These are phyloP conservation scores for Annulohypoxylon stygium DNA, from an alignment of 495 filamentous ascomycete genomes.

Conservation along the genomic window DNA sequence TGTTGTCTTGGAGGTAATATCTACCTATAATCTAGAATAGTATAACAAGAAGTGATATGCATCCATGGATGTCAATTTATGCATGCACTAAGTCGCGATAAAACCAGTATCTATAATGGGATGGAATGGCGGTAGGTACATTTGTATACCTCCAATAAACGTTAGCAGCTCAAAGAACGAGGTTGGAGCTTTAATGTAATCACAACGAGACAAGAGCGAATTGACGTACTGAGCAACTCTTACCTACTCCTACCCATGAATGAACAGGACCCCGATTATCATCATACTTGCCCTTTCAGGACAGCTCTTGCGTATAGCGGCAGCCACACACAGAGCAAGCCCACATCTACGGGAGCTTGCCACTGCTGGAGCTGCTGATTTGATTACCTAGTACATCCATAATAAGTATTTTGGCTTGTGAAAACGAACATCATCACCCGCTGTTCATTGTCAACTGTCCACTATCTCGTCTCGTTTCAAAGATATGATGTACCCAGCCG, in stretches of 20 bases:
- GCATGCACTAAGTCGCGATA: not conserved
- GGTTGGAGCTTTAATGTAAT: conserved; percentile 19
- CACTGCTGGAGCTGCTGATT: conserved; percentile 15
- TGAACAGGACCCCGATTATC: conserved; percentile 43
- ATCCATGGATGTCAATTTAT: not conserved
- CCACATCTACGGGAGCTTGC: not conserved
- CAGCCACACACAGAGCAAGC: conserved; percentile 30
- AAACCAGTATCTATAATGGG: conserved; percentile 2
- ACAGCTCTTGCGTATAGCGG: conserved; percentile 40
- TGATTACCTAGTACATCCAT: not conserved
- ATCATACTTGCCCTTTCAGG: conserved; percentile 34
- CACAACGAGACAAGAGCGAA: conserved; percentile 16
- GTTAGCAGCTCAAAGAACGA: not conserved
- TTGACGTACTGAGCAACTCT: conserved; percentile 28
- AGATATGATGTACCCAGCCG: conserved; percentile 28
- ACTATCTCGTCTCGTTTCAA: conserved; percentile 21
- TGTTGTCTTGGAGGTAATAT: too few relatives aligned
- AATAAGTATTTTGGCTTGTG: conserved; percentile 34
- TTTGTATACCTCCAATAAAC: conserved; percentile 3
- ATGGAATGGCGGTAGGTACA: conserved; percentile 15
- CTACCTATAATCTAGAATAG: not conserved
- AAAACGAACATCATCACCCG: not conserved
- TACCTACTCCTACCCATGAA: conserved; percentile 6
- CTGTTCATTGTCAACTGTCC: not conserved
- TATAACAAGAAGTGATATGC: not conserved